A percentile compares a stretch with the other conserved stretches of the same genome.
Conservation (phyloP, 1,139 yeast species). For the Candida gigantensis region DNA sequence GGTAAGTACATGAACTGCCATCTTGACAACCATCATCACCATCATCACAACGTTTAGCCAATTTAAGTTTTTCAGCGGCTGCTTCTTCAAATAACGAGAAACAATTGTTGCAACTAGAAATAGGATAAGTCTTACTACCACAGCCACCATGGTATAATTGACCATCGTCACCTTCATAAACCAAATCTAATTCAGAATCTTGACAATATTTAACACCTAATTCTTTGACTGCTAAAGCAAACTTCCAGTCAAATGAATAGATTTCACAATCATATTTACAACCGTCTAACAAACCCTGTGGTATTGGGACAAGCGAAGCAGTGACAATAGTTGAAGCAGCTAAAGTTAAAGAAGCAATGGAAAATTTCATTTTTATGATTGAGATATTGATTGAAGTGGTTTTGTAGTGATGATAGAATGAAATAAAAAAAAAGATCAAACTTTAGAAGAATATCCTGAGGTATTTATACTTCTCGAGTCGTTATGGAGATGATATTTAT, state of each 20-base stretch:
- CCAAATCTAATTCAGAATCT: slow-evolving; percentile 3
- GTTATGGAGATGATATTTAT: too few relatives aligned
- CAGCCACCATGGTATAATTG: slow-evolving; percentile 7
- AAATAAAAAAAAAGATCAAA: not conserved
- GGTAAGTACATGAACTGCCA: not conserved
- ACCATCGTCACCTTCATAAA: slow-evolving; percentile 8
- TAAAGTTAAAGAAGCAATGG: slow-evolving; percentile 2
- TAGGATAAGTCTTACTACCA: slow-evolving; percentile 2
- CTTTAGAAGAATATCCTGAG: too few relatives aligned
- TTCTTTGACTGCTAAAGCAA: slow-evolving; percentile 9
- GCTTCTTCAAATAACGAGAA: not conserved
- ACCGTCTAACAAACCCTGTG: not conserved
- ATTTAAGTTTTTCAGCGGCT: too few relatives aligned
- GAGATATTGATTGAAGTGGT: too few relatives aligned
- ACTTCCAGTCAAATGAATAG: slow-evolving; percentile 3
- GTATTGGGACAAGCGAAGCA: not conserved
- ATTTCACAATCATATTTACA: slow-evolving; percentile 3
- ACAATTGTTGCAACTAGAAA: slow-evolving; percentile 1
- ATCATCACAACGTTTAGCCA: not conserved
- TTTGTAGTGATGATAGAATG: not conserved
- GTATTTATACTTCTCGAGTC: too few relatives aligned
- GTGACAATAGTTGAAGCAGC: not conserved
- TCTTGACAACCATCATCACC: not conserved
- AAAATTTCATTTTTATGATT: slow-evolving; percentile 2
- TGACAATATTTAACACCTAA: not conserved